Percentiles rank a stretch among this genome's conserved stretches.
phyloP scores from a whole-genome alignment of 345 rosid species.

The Salix arbutifolia region DNA sequence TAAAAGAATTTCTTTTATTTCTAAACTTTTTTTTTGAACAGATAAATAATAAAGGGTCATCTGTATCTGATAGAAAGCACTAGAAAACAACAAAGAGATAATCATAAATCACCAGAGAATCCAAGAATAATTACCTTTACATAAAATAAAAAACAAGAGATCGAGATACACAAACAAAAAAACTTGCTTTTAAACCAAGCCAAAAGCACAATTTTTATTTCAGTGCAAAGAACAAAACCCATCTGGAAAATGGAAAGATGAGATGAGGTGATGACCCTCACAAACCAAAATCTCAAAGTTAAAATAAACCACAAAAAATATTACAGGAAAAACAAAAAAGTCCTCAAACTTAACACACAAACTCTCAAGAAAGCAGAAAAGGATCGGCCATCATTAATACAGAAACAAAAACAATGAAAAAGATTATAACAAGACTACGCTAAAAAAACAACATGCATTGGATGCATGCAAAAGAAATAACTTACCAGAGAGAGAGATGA shows the following conservation, averaged over 20 bases:
- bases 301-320: not conserved
- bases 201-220: not conserved
- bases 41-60: not conserved
- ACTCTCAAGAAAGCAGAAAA: not conserved
- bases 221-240: not conserved
- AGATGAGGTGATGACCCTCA: not conserved
- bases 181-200: not conserved
- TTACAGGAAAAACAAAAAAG: not conserved
- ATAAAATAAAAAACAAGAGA: not conserved
- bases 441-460: not conserved
- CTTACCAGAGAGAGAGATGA: not conserved
- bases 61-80: not conserved
- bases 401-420: not conserved
- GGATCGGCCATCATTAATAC: not conserved
- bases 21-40: not conserved
- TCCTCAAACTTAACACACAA: not conserved
- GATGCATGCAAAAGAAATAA: not conserved
- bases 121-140: not conserved
- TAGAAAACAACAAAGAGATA: not conserved
- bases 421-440: not conserved
- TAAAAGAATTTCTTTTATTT: not conserved
- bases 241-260: not conserved
- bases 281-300: not conserved
- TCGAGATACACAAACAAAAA: not conserved
- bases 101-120: not conserved